Conservation (phyloP, 768 basidiomycete species). For the Dictyophora rubrovolvata region DNA sequence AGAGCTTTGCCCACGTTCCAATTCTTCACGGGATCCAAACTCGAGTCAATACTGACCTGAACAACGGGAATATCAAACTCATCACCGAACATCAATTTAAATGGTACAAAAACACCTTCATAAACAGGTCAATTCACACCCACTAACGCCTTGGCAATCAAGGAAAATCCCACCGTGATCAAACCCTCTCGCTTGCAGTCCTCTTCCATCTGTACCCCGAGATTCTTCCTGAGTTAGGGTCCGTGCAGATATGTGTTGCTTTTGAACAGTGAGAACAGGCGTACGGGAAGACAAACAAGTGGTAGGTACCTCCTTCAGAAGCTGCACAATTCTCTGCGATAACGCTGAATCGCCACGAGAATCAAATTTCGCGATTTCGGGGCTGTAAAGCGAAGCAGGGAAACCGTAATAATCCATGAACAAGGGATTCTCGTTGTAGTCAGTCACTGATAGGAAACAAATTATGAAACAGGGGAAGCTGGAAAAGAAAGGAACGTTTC, state of each 20-base stretch:
- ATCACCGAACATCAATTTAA: conserved; percentile 68
- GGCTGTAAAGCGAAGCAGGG: conserved; percentile 41
- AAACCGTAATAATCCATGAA: conserved; percentile 72
- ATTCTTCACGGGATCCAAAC: conserved; percentile 47
- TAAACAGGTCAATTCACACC: not conserved
- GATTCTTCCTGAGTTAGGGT: conserved; percentile 38
- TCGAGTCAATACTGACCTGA: conserved; percentile 57
- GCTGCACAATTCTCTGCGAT: conserved; percentile 47
- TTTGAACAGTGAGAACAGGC: conserved; percentile 33
- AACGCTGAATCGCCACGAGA: conserved; percentile 52
- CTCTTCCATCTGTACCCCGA: conserved; percentile 58
- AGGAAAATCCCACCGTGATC: conserved; percentile 39
- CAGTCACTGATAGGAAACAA: conserved; percentile 40
- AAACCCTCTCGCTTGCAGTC: conserved; percentile 52
- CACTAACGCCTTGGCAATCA: not conserved
- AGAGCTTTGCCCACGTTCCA: conserved; percentile 59
- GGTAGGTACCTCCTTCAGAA: conserved; percentile 40
- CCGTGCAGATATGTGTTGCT: conserved; percentile 31
- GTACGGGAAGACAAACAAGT: not conserved
- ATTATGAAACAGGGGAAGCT: not conserved
- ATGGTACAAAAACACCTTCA: conserved; percentile 61
- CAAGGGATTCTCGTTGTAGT: conserved; percentile 70
- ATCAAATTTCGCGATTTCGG: conserved; percentile 41
- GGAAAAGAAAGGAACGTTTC: conserved; percentile 12
- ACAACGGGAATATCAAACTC: conserved; percentile 59